phyloP scores from a whole-genome alignment of 2,329 filamentous ascomycete genomes.

The Phaeosphaeriaceae sp. region DNA sequence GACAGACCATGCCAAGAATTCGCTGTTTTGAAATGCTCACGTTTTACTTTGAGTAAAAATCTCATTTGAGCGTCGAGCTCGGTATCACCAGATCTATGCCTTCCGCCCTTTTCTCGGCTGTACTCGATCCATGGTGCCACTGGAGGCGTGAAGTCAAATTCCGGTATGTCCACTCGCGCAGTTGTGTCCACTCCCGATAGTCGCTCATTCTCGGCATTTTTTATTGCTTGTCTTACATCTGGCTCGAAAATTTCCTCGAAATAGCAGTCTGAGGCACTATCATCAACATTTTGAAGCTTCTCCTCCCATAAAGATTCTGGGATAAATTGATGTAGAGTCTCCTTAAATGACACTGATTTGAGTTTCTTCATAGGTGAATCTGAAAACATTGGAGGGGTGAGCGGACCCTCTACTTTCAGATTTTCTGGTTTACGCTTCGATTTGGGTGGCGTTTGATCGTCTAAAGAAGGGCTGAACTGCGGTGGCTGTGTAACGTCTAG shows the following conservation, averaged over 20 bases:
- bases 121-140: constrained; percentile 56
- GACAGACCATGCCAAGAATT: constrained; percentile 51
- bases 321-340: constrained; percentile 45
- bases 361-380: constrained; percentile 48
- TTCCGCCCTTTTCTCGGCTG: constrained; percentile 13
- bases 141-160: constrained; percentile 52
- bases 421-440: constrained; percentile 45
- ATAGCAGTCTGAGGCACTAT: constrained; percentile 15
- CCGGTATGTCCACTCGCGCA: constrained; percentile 56
- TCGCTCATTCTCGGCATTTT: constrained; percentile 52
- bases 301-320: constrained; percentile 35
- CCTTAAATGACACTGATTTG: constrained; percentile 50
- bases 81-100: constrained; percentile 14
- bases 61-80: constrained; percentile 40
- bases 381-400: constrained; percentile 50
- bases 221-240: constrained; percentile 45
- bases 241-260: constrained; percentile 44
- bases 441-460: constrained; percentile 21
- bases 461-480: constrained; percentile 25
- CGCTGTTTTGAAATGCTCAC: constrained; percentile 35
- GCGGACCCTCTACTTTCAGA: constrained; percentile 54
- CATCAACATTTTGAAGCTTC: constrained; percentile 20
- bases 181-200: constrained; percentile 56
- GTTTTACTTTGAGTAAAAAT: constrained; percentile 45
- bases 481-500: constrained; percentile 33